Percentiles rank a stretch among this genome's conserved stretches.
Conservation (phyloP, 208 protist genomes). For the Wallacemonas sp. region DNA sequence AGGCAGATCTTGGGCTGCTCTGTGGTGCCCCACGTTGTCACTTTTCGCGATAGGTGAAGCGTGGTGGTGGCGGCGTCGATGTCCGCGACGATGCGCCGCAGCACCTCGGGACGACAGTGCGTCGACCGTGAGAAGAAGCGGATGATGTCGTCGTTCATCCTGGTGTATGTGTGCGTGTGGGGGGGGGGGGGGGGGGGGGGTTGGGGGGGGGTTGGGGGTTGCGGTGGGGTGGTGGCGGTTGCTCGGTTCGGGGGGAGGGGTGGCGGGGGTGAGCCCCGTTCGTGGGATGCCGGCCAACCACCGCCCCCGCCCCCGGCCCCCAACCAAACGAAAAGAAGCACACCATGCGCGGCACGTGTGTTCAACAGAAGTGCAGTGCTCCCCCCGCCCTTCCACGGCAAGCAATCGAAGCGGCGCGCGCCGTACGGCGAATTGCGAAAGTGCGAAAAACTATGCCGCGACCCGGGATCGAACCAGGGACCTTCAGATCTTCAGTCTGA, state of each 20-base stretch:
- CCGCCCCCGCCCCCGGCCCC: no score
- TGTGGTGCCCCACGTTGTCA: slow-evolving; percentile 49
- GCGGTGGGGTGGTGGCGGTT: background rate
- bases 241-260: background rate
- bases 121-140: slow-evolving; percentile 41
- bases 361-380: no score
- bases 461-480: slow-evolving; percentile 90
- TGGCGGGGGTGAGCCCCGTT: background rate
- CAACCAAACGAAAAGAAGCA: background rate
- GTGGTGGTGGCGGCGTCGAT: slow-evolving; percentile 32
- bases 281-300: no score
- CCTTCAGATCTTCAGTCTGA: slow-evolving; percentile 92
- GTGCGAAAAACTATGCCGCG: slow-evolving; percentile 62
- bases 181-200: background rate
- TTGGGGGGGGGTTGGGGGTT: background rate
- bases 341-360: background rate
- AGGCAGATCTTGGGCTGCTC: slow-evolving; percentile 64
- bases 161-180: background rate
- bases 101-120: slow-evolving; percentile 39
- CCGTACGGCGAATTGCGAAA: no score
- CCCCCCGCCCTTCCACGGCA: no score
- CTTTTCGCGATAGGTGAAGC: slow-evolving; percentile 30
- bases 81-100: slow-evolving; percentile 41
- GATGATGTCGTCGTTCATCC: slow-evolving; percentile 57
- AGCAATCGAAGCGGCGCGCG: no score